A percentile compares a stretch with the other conserved stretches of the same genome.
phyloP scores from a whole-genome alignment of 768 basidiomycete genomes.

The Mycena vitilis region DNA sequence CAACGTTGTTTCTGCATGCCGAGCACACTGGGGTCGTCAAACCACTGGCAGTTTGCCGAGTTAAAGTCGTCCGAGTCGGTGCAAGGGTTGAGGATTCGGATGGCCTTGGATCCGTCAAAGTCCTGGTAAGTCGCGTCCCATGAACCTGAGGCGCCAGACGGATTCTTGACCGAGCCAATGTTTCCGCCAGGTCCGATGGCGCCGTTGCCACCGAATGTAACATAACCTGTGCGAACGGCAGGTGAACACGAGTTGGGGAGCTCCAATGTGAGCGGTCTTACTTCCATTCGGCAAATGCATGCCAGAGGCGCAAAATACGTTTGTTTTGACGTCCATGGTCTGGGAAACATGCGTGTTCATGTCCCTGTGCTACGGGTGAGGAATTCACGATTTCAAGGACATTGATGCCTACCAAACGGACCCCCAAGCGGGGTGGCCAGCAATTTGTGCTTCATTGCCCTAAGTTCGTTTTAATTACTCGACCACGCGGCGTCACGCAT shows the following conservation, averaged over 20 bases:
- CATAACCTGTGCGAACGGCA: slow-evolving; percentile 50
- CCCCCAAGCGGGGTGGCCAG: slow-evolving; percentile 81
- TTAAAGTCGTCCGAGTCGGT: slow-evolving; percentile 58
- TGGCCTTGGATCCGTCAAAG: slow-evolving; percentile 82
- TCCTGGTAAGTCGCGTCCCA: slow-evolving; percentile 81
- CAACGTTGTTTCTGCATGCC: slow-evolving; percentile 78
- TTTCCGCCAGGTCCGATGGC: slow-evolving; percentile 76
- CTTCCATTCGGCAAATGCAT: slow-evolving; percentile 71
- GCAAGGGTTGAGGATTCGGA: slow-evolving; percentile 88
- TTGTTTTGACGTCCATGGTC: slow-evolving; percentile 79
- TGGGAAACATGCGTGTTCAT: slow-evolving; percentile 59
- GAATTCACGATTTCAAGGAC: neutral
- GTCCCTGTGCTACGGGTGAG: slow-evolving; percentile 48
- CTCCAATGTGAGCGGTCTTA: neutral
- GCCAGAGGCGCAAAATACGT: slow-evolving; percentile 85
- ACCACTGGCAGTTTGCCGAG: slow-evolving; percentile 73
- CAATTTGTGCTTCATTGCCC: slow-evolving; percentile 68
- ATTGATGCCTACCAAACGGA: slow-evolving; percentile 66
- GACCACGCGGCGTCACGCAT: too few species aligned
- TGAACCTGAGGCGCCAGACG: slow-evolving; percentile 56
- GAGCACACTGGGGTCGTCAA: slow-evolving; percentile 70
- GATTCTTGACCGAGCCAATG: slow-evolving; percentile 62
- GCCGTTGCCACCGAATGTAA: slow-evolving; percentile 72
- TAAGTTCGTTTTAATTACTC: neutral
- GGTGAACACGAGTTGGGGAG: neutral